Base-by-base conservation (phyloP, 2,329 filamentous ascomycete species). In the Aspergillus pseudoterreus region DNA sequence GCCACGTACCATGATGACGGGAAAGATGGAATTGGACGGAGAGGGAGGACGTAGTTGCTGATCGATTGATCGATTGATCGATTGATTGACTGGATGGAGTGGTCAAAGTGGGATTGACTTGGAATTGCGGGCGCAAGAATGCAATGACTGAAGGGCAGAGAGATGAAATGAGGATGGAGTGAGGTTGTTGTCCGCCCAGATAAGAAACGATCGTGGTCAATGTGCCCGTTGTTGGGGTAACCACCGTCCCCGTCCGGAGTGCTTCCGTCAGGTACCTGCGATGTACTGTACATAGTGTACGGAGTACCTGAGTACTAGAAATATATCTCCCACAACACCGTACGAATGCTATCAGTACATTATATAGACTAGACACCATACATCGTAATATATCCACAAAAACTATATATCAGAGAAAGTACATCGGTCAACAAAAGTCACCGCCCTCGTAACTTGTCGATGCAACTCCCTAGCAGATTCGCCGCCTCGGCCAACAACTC, bases 401-500 rank as follows among this genome's bases (percentile, higher is more conserved):
- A 30, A 8, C 27, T 14, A 35, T 30, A 24, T 22, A 10, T 6
- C 27, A 10, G 2, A 47, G 2, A 19, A 14, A 4, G n/a, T 30
- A 30, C 8, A 30, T 30, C 27, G 2, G 8, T 33, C 15, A 47
- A 6, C 8, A 14, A 24, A 32, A 36, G 33, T 49, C 33, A 55
- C 6, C 17, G 14, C 17, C 60, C 63, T 35, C 63, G 62, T 51
- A 85, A 67, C 71, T 82, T 80, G 55, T 83, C 78, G 57, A 95
- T 88, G 68, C 92, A 96, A 67, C 91, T 94, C 50, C 80, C 84
- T 64, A 97, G 71, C 54, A 96, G 74, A 19, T 83, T 86, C 30
- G 88, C 87, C 33, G 90, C 92, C 71, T 97, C 94, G 51, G 94
- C 86, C 56, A 97, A 76, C 49, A 97, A 74, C 75, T 97, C 92